Percentiles rank a stretch among this genome's conserved stretches.
phyloP scores from a whole-genome alignment of 768 basidiomycete species.

The Chlorophyllum brunneum region DNA sequence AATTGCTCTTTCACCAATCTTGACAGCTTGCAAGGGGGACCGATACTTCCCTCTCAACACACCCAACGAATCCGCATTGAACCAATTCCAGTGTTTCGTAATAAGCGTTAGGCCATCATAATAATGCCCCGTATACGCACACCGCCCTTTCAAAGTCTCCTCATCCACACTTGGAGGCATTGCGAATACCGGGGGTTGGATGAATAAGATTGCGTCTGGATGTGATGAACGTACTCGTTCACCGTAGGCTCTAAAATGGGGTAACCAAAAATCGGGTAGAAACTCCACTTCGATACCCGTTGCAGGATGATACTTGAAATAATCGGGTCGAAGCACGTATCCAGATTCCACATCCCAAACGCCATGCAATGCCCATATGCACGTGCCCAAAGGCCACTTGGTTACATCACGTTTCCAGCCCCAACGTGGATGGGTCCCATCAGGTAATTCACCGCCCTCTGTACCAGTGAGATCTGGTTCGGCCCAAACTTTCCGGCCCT shows the following conservation, averaged over 20 bases:
- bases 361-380: constrained; percentile 85
- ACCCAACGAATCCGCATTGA: constrained; percentile 94
- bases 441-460: constrained; percentile 24
- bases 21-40: constrained; percentile 64
- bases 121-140: constrained; percentile 78
- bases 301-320: constrained; percentile 57
- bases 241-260: constrained; percentile 59
- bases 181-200: constrained; percentile 89
- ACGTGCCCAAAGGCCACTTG: constrained; percentile 71
- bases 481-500: constrained; percentile 77
- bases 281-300: constrained; percentile 55
- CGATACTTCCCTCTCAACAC: constrained; percentile 82
- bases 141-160: constrained; percentile 59
- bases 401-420: constrained; percentile 73
- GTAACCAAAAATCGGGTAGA: constrained; percentile 74
- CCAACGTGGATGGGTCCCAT: constrained; percentile 64
- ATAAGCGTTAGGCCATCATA: constrained; percentile 94
- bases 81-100: constrained; percentile 91
- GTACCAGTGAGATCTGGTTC: constrained; percentile 31
- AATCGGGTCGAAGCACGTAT: constrained; percentile 63
- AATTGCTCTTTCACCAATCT: constrained; percentile 81
- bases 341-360: constrained; percentile 83
- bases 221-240: constrained; percentile 61
- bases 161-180: constrained; percentile 62
- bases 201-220: constrained; percentile 82